Conservation (phyloP, 495 filamentous ascomycete genomes). For the Daldinia grandis region DNA sequence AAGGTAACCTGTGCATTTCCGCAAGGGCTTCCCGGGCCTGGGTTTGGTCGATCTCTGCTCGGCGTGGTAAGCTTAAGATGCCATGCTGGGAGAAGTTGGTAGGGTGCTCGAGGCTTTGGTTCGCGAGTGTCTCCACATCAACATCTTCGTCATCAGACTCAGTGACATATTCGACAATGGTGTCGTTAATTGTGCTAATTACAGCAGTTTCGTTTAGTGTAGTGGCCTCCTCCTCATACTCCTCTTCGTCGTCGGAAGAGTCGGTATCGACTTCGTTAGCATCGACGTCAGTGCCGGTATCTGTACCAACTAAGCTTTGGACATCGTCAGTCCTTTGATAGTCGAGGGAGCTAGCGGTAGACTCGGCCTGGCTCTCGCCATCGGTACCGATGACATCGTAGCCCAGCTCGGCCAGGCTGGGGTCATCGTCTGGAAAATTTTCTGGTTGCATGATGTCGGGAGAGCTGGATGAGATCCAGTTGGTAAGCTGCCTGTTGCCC, state of each 20-base stretch:
- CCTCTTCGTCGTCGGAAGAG: constrained; percentile 49
- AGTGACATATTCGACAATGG: constrained; percentile 42
- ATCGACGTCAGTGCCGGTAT: constrained; percentile 52
- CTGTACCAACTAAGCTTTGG: constrained; percentile 63
- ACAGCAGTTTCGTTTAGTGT: constrained; percentile 24
- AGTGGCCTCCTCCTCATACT: constrained; percentile 47
- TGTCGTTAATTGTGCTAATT: constrained; percentile 41
- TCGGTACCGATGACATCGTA: constrained; percentile 65
- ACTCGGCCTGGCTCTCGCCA: constrained; percentile 58
- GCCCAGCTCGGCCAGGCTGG: constrained; percentile 62
- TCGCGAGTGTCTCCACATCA: constrained; percentile 46
- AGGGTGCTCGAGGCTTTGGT: constrained; percentile 43
- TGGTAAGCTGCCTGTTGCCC: constrained; percentile 58
- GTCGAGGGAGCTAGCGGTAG: constrained; percentile 57
- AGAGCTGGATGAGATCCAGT: constrained; percentile 61
- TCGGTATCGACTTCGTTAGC: constrained; percentile 47
- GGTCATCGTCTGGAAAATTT: constrained; percentile 51
- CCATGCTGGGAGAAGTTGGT: constrained; percentile 43
- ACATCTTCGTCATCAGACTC: constrained; percentile 44
- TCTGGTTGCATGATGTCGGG: constrained; percentile 58
- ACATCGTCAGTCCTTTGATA: constrained; percentile 59
- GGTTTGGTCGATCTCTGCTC: constrained; percentile 18
- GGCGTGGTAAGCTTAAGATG: constrained; percentile 20
- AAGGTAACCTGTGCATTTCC: constrained; percentile 3
- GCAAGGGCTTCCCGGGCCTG: constrained; percentile 15